Evolutionary conservation across 371 early-diverging fungal species (phyloP).

Genomic region (Lichtheimia ornata): DNA sequence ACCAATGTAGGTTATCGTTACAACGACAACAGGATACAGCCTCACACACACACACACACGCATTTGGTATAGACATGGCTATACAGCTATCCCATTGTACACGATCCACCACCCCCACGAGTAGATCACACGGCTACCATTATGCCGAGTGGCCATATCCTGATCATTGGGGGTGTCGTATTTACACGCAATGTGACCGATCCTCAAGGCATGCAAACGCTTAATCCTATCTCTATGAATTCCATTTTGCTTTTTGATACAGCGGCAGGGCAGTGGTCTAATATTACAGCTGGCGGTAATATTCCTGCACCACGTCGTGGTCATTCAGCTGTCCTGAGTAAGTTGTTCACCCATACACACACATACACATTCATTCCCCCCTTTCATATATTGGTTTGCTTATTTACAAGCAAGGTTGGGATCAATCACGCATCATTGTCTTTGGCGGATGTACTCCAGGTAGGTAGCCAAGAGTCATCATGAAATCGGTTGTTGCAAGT

Average conservation of each 20-base stretch:
- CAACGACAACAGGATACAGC: too few relatives aligned
- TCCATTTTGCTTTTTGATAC: conserved; percentile 34
- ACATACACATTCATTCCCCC: too few relatives aligned
- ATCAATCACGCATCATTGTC: conserved; percentile 25
- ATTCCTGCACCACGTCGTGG: conserved; percentile 47
- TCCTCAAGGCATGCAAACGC: conserved; percentile 26
- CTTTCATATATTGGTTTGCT: too few relatives aligned
- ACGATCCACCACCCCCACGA: conserved; percentile 11
- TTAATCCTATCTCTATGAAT: conserved; percentile 45
- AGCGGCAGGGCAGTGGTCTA: conserved; percentile 28
- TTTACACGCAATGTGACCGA: conserved; percentile 25
- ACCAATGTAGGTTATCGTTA: conserved; percentile 4
- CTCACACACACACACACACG: too few relatives aligned
- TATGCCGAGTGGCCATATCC: conserved; percentile 25
- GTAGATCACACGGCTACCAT: conserved; percentile 27
- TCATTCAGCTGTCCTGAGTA: conserved; percentile 45
- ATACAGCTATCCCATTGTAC: conserved; percentile 10
- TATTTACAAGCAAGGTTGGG: too few relatives aligned
- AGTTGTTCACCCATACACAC: neutral
- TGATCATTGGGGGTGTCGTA: conserved; percentile 28
- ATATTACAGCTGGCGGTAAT: conserved; percentile 43
- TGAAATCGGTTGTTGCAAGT: neutral
- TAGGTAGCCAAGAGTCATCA: conserved; percentile 1
- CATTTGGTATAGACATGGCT: conserved; percentile 11
- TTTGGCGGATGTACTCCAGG: conserved; percentile 42